phyloP scores from a whole-genome alignment of 2,329 filamentous ascomycete species.

The Pyrenochaeta sp. region DNA sequence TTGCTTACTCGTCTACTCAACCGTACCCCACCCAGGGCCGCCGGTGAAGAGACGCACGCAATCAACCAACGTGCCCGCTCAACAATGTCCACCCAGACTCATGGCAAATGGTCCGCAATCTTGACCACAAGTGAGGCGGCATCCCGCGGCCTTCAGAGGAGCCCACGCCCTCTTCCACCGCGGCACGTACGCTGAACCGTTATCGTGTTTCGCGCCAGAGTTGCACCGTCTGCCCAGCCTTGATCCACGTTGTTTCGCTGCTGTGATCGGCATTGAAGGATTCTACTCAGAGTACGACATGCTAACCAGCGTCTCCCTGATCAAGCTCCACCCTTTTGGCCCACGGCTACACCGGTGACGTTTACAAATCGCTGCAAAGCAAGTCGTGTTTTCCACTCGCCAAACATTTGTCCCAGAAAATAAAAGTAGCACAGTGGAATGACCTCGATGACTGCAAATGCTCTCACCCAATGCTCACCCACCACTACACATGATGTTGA shows the following conservation, averaged over 20 bases:
- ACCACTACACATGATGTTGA: conserved; percentile 14
- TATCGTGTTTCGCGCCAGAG: conserved; percentile 10
- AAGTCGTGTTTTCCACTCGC: not conserved
- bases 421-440: conserved; percentile 14
- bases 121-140: conserved; percentile 8
- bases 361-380: not conserved
- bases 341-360: not conserved
- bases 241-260: conserved; percentile 14
- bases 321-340: conserved; percentile 4
- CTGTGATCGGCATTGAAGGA: conserved; percentile 10
- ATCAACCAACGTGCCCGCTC: conserved; percentile 18
- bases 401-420: conserved; percentile 1
- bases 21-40: conserved; percentile 25
- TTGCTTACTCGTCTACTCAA: conserved; percentile 27
- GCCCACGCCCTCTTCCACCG: conserved; percentile 3
- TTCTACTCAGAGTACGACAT: conserved; percentile 11
- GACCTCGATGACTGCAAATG: conserved; percentile 1
- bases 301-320: conserved; percentile 1
- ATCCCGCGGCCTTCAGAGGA: conserved; percentile 4
- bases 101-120: conserved; percentile 6
- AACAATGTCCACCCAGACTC: conserved; percentile 7
- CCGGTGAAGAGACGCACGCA: conserved; percentile 37
- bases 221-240: not conserved
- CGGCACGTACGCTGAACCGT: conserved; percentile 19
- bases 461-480: conserved; percentile 23